Evolutionary conservation across 148 eudicot genomes (phyloP).

Genomic region (Chenopodium suecicum): DNA sequence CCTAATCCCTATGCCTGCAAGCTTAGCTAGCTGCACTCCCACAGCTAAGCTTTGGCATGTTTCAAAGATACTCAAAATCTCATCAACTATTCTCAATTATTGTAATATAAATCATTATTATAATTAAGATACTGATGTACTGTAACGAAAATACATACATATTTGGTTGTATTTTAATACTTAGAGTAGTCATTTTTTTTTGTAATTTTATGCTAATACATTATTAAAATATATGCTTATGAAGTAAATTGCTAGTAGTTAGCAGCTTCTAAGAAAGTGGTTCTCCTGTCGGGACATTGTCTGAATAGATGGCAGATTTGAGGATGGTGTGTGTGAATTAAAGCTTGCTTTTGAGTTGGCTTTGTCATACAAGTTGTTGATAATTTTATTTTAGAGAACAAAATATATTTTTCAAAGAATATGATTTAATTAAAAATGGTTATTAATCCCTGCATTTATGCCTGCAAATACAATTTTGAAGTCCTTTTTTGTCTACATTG

Average conservation of each 20-base stretch:
- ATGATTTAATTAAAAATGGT: not conserved
- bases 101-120: not conserved
- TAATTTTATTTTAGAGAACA: not conserved
- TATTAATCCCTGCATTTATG: not conserved
- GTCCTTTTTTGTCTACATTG: too few species aligned
- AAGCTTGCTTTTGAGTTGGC: slow-evolving; percentile 29
- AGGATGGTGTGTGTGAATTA: slow-evolving; percentile 7
- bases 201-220: not conserved
- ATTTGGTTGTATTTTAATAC: too few species aligned
- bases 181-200: too few species aligned
- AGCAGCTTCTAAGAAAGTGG: slow-evolving; percentile 28
- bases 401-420: not conserved
- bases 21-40: not conserved
- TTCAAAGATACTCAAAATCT: not conserved
- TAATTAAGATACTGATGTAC: not conserved
- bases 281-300: slow-evolving; percentile 16
- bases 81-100: not conserved
- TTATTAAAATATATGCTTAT: not conserved
- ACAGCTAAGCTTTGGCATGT: slow-evolving; percentile 20
- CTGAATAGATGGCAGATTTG: slow-evolving; percentile 12
- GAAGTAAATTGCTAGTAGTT: not conserved
- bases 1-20: not conserved
- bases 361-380: slow-evolving; percentile 8
- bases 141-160: not conserved
- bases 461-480: not conserved